Conservation (phyloP, 2,329 filamentous ascomycete genomes). For the Aspergillus intermedius region DNA sequence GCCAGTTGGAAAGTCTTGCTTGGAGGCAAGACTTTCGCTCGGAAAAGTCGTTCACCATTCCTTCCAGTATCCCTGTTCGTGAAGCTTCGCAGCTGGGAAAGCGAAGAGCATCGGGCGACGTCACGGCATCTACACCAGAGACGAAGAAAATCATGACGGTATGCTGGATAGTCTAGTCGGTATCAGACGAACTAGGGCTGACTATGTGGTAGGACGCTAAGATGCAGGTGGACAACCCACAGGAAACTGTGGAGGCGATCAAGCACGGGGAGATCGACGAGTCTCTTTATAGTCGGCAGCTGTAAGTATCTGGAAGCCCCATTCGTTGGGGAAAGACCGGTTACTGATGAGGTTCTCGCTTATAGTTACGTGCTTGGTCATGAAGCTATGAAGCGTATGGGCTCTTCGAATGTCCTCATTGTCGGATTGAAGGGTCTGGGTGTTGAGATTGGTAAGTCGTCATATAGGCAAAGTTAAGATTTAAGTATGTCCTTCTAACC, state of each 20-base stretch:
- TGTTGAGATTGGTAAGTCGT: slow-evolving; percentile 67
- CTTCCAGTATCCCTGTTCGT: slow-evolving; percentile 37
- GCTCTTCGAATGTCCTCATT: slow-evolving; percentile 87
- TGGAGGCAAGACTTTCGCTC: slow-evolving; percentile 34
- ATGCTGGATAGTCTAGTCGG: slow-evolving; percentile 14
- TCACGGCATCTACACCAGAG: slow-evolving; percentile 41
- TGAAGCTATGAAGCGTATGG: slow-evolving; percentile 97
- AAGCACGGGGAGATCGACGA: slow-evolving; percentile 62
- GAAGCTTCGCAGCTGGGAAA: slow-evolving; percentile 46
- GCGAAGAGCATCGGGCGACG: slow-evolving; percentile 45
- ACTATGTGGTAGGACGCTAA: slow-evolving; percentile 41
- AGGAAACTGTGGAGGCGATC: slow-evolving; percentile 53
- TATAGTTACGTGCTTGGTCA: slow-evolving; percentile 62
- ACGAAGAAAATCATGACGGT: slow-evolving; percentile 53
- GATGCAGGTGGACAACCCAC: slow-evolving; percentile 57
- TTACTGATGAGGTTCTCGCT: neutral
- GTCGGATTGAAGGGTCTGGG: slow-evolving; percentile 89
- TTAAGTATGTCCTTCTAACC: neutral
- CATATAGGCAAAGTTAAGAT: neutral
- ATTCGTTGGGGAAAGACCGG: neutral
- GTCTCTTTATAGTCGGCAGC: slow-evolving; percentile 61
- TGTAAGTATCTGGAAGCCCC: slow-evolving; percentile 30
- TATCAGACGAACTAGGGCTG: neutral
- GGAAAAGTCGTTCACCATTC: slow-evolving; percentile 33
- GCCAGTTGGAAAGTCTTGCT: slow-evolving; percentile 38